Evolutionary conservation across 495 filamentous ascomycete species (phyloP), one percentile per base, ranked within the genome.

Genomic region (Penicillium coprophilum): DNA sequence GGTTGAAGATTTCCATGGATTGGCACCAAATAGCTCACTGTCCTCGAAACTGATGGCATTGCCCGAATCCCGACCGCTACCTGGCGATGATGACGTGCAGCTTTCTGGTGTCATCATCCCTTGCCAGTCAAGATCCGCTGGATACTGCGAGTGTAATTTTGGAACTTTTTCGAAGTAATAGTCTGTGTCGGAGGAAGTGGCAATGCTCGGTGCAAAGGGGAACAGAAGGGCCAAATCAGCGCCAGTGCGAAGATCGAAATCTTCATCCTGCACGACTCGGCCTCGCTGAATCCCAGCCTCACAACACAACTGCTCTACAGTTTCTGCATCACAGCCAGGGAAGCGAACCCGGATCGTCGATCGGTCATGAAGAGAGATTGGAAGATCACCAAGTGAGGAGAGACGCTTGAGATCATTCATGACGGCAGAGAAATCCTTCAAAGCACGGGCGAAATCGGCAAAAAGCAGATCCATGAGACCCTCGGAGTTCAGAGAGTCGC

Each of bases 261-360:
- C 84, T 40, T 85, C 77, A 61, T 98, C 94, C 72, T 97, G 87
- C 17, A 75, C 60, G 9, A 97, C 82, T 15, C 90, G 75, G 4
- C 94, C 94, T 32, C 91, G 75, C 40, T 81, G 80, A 9, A 97
- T 76, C 17, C 88, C 89, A n/a, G 93, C 80, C 70, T 98, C 94
- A 44, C 89, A 80, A 67, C 92, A 97, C 0, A 97, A 78, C 15
- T 80, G 75, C 67, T 95, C 90, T 0, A 97, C 91, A 2, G 88
- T 89, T 5, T 87, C 84, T 0, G 83, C 84, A 64, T 97, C 92
- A 58, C 93, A 96, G 21, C 94, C 94, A 1, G 90, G 88, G 67
- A 98, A 97, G 34, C 90, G 86, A 3, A 97, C 87, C 11, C 88
- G 82, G 8, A 98, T 74, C 7, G 82, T 82, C 0, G 81, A 82